phyloP scores from a whole-genome alignment of 225 moss, liverwort and hornwort genomes.

The Pleurozium schreberi region DNA sequence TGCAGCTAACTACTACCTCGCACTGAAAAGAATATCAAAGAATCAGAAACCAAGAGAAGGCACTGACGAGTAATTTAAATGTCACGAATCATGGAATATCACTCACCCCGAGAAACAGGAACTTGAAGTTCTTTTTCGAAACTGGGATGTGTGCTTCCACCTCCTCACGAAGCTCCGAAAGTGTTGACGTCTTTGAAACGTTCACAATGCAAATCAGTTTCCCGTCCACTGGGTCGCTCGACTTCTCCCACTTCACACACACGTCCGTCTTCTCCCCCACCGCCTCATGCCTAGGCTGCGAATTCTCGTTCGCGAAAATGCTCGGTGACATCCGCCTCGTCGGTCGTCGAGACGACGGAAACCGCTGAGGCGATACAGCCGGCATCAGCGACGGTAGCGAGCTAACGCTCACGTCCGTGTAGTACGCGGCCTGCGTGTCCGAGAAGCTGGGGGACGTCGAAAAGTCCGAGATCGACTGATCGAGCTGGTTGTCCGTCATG shows the following conservation, averaged over 20 bases:
- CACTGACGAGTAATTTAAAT: background rate
- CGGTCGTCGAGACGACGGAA: constrained; percentile 27
- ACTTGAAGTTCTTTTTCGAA: constrained; percentile 49
- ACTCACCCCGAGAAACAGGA: constrained; percentile 72
- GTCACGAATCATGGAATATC: too few species aligned
- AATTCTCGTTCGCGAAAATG: constrained; percentile 56
- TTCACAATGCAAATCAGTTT: constrained; percentile 65
- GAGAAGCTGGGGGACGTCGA: constrained; percentile 42
- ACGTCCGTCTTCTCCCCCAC: constrained; percentile 44
- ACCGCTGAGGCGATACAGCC: constrained; percentile 34
- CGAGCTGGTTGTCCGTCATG: constrained; percentile 12
- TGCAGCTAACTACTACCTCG: background rate
- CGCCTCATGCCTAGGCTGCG: constrained; percentile 13
- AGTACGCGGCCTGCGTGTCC: constrained; percentile 10
- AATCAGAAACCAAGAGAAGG: background rate
- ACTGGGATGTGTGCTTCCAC: constrained; percentile 61
- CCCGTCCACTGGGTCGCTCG: constrained; percentile 55
- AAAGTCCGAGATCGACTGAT: constrained; percentile 30
- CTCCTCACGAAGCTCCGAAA: constrained; percentile 61
- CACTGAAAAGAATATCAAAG: background rate
- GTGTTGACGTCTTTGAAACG: constrained; percentile 39
- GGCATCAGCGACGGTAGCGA: constrained; percentile 45
- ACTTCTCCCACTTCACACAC: constrained; percentile 82
- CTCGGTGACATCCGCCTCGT: constrained; percentile 31
- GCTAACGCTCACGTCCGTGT: constrained; percentile 32